Evolutionary conservation across 1,284 basidiomycete species (phyloP).

Genomic region (Tilletia indica): DNA sequence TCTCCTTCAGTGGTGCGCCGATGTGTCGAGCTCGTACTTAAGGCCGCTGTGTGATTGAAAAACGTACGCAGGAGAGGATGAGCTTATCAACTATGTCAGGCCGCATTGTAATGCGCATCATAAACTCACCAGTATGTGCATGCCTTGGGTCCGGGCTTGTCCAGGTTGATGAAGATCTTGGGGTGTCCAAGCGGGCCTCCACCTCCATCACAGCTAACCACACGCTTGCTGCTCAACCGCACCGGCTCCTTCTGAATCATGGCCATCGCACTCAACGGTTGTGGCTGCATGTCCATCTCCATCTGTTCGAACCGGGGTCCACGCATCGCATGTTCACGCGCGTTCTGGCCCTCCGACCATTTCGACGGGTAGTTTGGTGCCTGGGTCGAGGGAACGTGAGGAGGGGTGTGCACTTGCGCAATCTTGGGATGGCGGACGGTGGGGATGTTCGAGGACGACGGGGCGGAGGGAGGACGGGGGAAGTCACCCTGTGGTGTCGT

Average conservation of each 20-base stretch:
- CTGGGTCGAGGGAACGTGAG: conserved; percentile 36
- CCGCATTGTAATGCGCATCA: too few relatives aligned
- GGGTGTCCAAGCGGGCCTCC: conserved; percentile 90
- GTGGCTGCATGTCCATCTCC: conserved; percentile 78
- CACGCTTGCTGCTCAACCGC: conserved; percentile 73
- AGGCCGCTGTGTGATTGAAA: background rate
- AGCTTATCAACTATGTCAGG: too few relatives aligned
- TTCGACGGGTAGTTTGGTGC: conserved; percentile 45
- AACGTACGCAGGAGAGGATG: conserved; percentile 18
- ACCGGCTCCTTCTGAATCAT: conserved; percentile 83
- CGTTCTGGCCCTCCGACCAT: conserved; percentile 44
- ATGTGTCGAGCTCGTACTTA: background rate
- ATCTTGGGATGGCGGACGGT: conserved; percentile 31
- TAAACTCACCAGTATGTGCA: conserved; percentile 52
- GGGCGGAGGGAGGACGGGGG: conserved; percentile 34
- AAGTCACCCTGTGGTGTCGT: conserved; percentile 30
- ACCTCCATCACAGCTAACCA: conserved; percentile 81
- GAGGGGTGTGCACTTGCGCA: conserved; percentile 44
- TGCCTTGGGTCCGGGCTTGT: conserved; percentile 51
- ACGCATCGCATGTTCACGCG: conserved; percentile 63
- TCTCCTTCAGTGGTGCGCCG: background rate
- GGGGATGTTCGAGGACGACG: conserved; percentile 38
- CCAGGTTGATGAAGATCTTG: conserved; percentile 92
- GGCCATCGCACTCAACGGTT: conserved; percentile 86
- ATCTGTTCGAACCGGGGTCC: conserved; percentile 90